Evolutionary conservation across 192 early-diverging fungal species (phyloP).

Genomic region (Coemansia sp.): DNA sequence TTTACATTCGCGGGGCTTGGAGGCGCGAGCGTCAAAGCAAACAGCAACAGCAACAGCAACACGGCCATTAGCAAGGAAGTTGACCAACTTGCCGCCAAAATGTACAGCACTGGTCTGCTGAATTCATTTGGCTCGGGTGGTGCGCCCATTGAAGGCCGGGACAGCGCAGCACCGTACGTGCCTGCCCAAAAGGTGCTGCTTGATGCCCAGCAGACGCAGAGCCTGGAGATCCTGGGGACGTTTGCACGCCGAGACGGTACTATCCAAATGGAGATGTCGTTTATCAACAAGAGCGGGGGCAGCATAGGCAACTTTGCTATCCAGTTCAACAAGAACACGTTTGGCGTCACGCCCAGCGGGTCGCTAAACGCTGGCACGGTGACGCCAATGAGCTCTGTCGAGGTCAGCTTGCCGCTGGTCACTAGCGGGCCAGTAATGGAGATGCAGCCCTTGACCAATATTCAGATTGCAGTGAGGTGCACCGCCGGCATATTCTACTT

Average conservation of each 20-base stretch:
- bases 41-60: constrained; percentile 5
- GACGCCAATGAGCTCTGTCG: constrained; percentile 43
- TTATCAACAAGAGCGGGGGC: constrained; percentile 54
- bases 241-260: constrained; percentile 58
- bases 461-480: constrained; percentile 70
- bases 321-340: constrained; percentile 80
- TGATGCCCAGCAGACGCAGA: constrained; percentile 51
- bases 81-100: constrained; percentile 27
- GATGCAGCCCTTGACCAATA: constrained; percentile 57
- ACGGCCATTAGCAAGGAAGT: constrained; percentile 11
- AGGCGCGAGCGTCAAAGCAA: not conserved
- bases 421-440: constrained; percentile 49
- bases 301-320: constrained; percentile 65
- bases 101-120: constrained; percentile 33
- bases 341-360: constrained; percentile 53
- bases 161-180: constrained; percentile 22
- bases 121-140: not conserved
- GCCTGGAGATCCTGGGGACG: constrained; percentile 51
- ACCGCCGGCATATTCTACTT: constrained; percentile 66
- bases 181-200: constrained; percentile 43
- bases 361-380: constrained; percentile 43
- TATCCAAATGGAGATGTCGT: constrained; percentile 60
- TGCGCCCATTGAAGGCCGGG: not conserved
- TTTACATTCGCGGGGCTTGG: not conserved
- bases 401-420: constrained; percentile 51